A percentile compares a stretch with the other conserved stretches of the same genome.
Conservation (phyloP, 2,329 filamentous ascomycete genomes). For the Talaromyces marneffei region DNA sequence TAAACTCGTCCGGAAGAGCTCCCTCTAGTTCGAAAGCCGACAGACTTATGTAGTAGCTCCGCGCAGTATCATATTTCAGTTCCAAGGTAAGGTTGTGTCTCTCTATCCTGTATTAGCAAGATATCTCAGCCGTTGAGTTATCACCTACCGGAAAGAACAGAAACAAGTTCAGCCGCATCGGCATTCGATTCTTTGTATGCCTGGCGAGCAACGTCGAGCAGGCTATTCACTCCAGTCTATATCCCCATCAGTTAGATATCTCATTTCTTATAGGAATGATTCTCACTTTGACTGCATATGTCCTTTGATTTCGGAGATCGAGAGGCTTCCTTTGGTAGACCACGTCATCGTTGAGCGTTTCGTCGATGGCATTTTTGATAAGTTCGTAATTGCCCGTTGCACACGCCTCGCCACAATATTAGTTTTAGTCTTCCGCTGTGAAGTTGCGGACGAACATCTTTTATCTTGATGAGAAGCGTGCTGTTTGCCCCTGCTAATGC, state of each 20-base stretch:
- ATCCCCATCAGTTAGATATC: neutral
- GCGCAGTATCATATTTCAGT: slow-evolving; percentile 68
- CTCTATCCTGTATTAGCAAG: slow-evolving; percentile 37
- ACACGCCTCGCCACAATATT: slow-evolving; percentile 50
- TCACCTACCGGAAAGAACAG: slow-evolving; percentile 57
- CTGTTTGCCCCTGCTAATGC: slow-evolving; percentile 61
- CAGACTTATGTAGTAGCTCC: slow-evolving; percentile 74
- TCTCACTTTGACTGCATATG: slow-evolving; percentile 68
- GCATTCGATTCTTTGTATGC: slow-evolving; percentile 84
- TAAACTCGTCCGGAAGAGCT: slow-evolving; percentile 61
- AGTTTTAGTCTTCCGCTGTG: neutral
- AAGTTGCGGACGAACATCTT: slow-evolving; percentile 43
- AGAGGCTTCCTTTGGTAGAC: slow-evolving; percentile 71
- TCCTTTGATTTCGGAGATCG: slow-evolving; percentile 81
- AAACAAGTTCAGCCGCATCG: slow-evolving; percentile 67
- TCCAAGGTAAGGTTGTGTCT: slow-evolving; percentile 56
- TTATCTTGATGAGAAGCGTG: slow-evolving; percentile 60
- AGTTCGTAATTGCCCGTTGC: slow-evolving; percentile 55
- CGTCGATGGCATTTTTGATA: slow-evolving; percentile 60
- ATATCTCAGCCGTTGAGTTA: neutral
- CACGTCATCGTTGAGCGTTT: slow-evolving; percentile 74
- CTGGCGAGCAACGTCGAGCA: slow-evolving; percentile 81
- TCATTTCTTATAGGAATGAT: neutral
- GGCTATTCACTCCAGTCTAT: slow-evolving; percentile 70
- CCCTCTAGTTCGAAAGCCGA: slow-evolving; percentile 55